Percentiles rank a stretch among this genome's conserved stretches.
Conservation (phyloP, 2,329 filamentous ascomycete genomes). For the Chrysosphaeria jannelii region DNA sequence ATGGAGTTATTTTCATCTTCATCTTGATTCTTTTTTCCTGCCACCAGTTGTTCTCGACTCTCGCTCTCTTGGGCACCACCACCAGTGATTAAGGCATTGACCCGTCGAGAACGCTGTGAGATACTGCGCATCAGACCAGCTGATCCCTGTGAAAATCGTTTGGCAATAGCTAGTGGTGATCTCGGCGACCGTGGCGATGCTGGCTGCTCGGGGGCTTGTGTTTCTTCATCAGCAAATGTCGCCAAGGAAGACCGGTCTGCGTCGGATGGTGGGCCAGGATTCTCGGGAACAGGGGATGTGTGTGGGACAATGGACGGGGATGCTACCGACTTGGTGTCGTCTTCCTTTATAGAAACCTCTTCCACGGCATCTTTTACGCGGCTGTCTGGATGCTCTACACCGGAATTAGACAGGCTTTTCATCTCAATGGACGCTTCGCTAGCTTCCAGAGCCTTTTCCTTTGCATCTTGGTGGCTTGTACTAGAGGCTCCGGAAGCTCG, state of each 20-base stretch:
- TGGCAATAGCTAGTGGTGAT: constrained; percentile 8
- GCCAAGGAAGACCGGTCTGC: constrained; percentile 35
- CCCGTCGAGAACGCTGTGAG: constrained; percentile 10
- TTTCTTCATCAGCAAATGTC: constrained; percentile 34
- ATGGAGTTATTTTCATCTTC: constrained; percentile 19
- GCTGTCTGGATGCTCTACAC: too few species aligned
- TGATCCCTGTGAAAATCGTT: constrained; percentile 19
- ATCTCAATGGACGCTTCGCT: too few species aligned
- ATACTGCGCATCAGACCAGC: constrained; percentile 14
- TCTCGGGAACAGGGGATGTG: constrained; percentile 27
- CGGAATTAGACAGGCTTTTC: too few species aligned
- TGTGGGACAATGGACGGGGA: constrained; percentile 26
- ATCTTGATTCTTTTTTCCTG: neutral
- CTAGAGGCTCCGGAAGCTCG: too few species aligned
- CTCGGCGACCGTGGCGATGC: constrained; percentile 7
- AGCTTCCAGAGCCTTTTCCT: too few species aligned
- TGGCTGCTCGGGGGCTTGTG: too few species aligned
- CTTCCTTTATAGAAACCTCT: too few species aligned
- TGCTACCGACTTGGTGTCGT: too few species aligned
- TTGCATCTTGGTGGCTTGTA: too few species aligned
- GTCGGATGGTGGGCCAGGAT: constrained; percentile 7
- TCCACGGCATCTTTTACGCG: too few species aligned
- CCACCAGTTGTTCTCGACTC: constrained; percentile 19
- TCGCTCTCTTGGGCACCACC: constrained; percentile 5
- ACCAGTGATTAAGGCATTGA: constrained; percentile 5